These are phyloP conservation scores for Daldinia bambusicola DNA, from an alignment of 495 filamentous ascomycete species.

Conservation along the genomic window DNA sequence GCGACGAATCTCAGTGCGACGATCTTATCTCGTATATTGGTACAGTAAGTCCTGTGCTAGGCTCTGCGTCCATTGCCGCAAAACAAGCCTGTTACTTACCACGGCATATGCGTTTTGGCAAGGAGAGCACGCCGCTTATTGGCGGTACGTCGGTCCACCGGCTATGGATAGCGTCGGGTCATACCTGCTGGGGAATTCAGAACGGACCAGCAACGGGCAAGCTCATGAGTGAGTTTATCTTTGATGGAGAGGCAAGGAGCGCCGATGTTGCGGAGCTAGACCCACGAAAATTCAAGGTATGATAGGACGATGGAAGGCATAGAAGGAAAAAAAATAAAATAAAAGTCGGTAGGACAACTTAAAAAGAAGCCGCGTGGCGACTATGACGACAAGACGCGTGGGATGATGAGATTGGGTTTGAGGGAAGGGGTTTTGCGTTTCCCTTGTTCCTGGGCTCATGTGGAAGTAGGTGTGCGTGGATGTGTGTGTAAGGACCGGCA, in stretches of 20 bases:
- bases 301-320: slow-evolving; percentile 17
- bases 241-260: slow-evolving; percentile 81
- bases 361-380: slow-evolving; percentile 16
- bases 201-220: slow-evolving; percentile 93
- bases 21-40: slow-evolving; percentile 86
- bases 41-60: slow-evolving; percentile 78
- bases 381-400: slow-evolving; percentile 38
- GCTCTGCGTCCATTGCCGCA: slow-evolving; percentile 78
- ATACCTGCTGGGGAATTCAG: slow-evolving; percentile 98
- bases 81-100: slow-evolving; percentile 96
- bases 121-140: slow-evolving; percentile 75
- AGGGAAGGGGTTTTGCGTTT: slow-evolving; percentile 8
- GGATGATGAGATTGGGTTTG: slow-evolving; percentile 19
- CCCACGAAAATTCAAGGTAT: slow-evolving; percentile 67
- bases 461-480: slow-evolving; percentile 9
- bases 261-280: slow-evolving; percentile 77
- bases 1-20: slow-evolving; percentile 81
- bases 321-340: background rate
- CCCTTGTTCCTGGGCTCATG: slow-evolving; percentile 28
- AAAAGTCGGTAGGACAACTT: background rate
- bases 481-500: slow-evolving; percentile 30
- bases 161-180: slow-evolving; percentile 84
- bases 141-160: slow-evolving; percentile 80
- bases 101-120: slow-evolving; percentile 68
- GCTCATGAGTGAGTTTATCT: slow-evolving; percentile 85